Percentiles rank a stretch among this genome's conserved stretches.
Evolutionary conservation across 1,284 basidiomycete genomes (phyloP).

Genomic region (Sanghuangporus baumii): DNA sequence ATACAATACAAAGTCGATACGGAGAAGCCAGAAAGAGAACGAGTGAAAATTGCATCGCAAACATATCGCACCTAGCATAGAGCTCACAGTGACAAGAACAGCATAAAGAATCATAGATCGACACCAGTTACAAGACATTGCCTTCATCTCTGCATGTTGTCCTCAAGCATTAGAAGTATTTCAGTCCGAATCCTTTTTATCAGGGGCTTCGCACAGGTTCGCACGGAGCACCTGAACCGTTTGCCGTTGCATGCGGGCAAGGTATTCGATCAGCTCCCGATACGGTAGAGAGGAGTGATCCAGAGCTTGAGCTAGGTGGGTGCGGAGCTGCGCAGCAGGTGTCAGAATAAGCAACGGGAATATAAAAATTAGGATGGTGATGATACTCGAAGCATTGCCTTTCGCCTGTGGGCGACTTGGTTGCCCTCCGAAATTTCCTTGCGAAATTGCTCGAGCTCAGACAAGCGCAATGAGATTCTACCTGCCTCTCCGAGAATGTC

Average conservation of each 20-base stretch:
- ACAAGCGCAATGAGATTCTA: conserved; percentile 56
- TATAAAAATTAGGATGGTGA: conserved; percentile 1
- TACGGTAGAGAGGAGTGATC: conserved; percentile 67
- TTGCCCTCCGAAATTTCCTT: conserved; percentile 55
- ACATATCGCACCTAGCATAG: too few relatives aligned
- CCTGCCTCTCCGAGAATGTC: conserved; percentile 59
- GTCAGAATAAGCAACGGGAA: conserved; percentile 12
- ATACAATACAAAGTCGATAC: too few relatives aligned
- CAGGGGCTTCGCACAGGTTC: neutral
- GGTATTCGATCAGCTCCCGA: conserved; percentile 55
- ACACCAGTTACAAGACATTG: too few relatives aligned
- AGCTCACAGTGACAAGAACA: too few relatives aligned
- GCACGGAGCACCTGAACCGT: conserved; percentile 37
- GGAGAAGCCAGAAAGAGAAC: too few relatives aligned
- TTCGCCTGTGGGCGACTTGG: conserved; percentile 55
- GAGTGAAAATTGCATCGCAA: too few relatives aligned
- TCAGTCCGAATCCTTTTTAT: neutral
- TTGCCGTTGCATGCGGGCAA: conserved; percentile 63
- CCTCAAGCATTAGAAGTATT: neutral
- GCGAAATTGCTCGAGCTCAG: conserved; percentile 51
- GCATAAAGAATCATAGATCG: neutral
- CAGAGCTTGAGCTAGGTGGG: conserved; percentile 62
- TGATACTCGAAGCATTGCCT: conserved; percentile 61
- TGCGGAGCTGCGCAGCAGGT: conserved; percentile 48
- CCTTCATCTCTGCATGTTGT: too few relatives aligned